Base-by-base conservation (phyloP, 768 basidiomycete genomes). In the Filobasidium floriforme region DNA sequence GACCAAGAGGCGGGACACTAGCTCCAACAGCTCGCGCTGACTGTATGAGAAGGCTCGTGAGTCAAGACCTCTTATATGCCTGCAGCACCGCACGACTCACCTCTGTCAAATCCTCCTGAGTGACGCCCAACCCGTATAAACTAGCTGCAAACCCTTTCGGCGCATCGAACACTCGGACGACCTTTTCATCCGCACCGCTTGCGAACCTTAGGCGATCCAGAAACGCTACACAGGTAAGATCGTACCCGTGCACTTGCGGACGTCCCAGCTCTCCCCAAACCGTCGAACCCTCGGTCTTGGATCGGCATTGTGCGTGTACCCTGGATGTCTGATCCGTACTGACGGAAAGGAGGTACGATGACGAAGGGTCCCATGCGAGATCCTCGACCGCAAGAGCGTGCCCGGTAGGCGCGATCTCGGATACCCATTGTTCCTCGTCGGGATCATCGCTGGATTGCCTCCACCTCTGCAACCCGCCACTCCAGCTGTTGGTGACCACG, bases 221-320 rank as follows among this genome's bases (percentile, higher is more conserved):
- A 76, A 91, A 93, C 1, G 84, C 84, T 7, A 85, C 87, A 63
- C 87, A 88, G 19, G 93, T 81, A 43, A 98, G 80, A 73, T 97
- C 92, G 77, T 98, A 97, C 7, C 96, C 96, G 79, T 99, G 96
- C 19, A 97, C 87, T 78, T 99, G 96, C 22, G 96, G 96, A 3
- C 96, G 86, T 29, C 85, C 85, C 29, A 98, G 81, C 75, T 99
- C 96, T 61, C 78, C 75, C 74, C 73, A 77, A 18, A 67, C 67
- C 10, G 67, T 40, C 51, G 29, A 11, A 11, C 44, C 11, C 19
- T 12, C 9, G 28, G 1, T 10, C 3, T 32, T 14, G 15, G 10
- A 26, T 7, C 63, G 66, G 77, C 80, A 72, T 81, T 85, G 82
- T 0, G 86, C 91, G 73, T 97, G 92, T 67, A 97, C 85, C 18